phyloP scores from a whole-genome alignment of 1,284 basidiomycete species.

The Heterobasidion irregulare region DNA sequence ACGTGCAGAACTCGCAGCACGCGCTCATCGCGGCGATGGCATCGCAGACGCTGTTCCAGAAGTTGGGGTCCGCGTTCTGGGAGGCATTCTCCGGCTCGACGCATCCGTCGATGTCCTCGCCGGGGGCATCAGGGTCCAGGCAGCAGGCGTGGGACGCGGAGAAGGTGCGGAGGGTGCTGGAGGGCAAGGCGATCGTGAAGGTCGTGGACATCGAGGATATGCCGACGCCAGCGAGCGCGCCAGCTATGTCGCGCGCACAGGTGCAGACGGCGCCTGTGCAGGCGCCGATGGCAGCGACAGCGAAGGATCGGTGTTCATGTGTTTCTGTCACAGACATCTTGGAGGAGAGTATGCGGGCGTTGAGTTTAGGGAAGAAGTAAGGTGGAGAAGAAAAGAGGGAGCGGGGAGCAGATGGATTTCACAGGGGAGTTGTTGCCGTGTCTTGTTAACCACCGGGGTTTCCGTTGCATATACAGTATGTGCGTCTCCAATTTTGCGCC shows the following conservation, averaged over 20 bases:
- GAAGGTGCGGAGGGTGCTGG: constrained; percentile 68
- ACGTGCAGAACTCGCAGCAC: constrained; percentile 26
- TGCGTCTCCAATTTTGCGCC: background rate
- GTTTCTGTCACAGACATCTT: constrained; percentile 30
- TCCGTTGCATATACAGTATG: no score
- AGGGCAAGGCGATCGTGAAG: constrained; percentile 65
- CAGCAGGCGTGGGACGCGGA: constrained; percentile 54
- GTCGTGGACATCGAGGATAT: constrained; percentile 54
- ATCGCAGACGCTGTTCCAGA: constrained; percentile 58
- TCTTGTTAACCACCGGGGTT: background rate
- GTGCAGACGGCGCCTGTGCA: background rate
- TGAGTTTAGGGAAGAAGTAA: constrained; percentile 47
- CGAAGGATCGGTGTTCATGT: background rate
- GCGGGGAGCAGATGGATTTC: background rate
- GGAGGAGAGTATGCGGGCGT: constrained; percentile 56
- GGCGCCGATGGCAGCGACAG: constrained; percentile 14
- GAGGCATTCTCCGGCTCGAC: constrained; percentile 61
- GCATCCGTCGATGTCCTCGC: constrained; percentile 15
- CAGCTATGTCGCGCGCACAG: background rate
- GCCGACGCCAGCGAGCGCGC: background rate
- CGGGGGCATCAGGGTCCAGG: constrained; percentile 8
- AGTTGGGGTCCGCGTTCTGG: constrained; percentile 70
- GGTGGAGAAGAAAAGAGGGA: background rate
- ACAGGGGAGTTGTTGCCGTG: background rate
- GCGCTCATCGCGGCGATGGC: constrained; percentile 59